phyloP scores from a whole-genome alignment of 352 stramenopile species.

The Globisporangium cystogenes region DNA sequence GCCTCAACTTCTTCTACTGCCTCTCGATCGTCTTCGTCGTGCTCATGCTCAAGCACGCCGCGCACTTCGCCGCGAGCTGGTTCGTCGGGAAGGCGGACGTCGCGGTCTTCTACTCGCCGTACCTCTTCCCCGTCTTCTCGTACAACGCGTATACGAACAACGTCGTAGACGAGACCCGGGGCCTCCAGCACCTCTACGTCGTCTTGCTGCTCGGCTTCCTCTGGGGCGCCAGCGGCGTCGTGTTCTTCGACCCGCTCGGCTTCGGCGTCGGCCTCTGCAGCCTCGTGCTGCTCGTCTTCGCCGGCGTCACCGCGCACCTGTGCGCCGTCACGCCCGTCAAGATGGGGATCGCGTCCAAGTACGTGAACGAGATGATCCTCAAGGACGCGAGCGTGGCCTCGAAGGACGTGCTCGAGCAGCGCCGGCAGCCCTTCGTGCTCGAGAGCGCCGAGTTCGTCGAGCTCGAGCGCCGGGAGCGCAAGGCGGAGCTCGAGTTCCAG shows the following conservation, averaged over 20 bases:
- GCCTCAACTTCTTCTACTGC: slow-evolving; percentile 77
- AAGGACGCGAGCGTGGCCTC: slow-evolving; percentile 76
- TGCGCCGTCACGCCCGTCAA: slow-evolving; percentile 82
- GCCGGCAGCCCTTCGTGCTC: slow-evolving; percentile 67
- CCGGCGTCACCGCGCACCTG: slow-evolving; percentile 68
- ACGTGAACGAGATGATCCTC: slow-evolving; percentile 86
- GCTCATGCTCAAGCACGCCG: slow-evolving; percentile 63
- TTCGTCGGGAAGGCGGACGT: slow-evolving; percentile 59
- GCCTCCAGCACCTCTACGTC: slow-evolving; percentile 63
- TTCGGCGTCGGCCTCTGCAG: slow-evolving; percentile 87
- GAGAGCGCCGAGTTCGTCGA: slow-evolving; percentile 76
- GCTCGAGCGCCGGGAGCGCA: slow-evolving; percentile 57
- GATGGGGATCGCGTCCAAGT: slow-evolving; percentile 86
- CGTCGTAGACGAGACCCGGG: slow-evolving; percentile 80
- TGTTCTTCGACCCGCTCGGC: slow-evolving; percentile 88
- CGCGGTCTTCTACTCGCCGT: slow-evolving; percentile 79
- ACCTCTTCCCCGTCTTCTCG: slow-evolving; percentile 88
- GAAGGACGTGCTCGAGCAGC: slow-evolving; percentile 55
- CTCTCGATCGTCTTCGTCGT: slow-evolving; percentile 84
- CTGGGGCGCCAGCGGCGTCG: slow-evolving; percentile 84
- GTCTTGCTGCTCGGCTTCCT: slow-evolving; percentile 66
- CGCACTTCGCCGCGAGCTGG: slow-evolving; percentile 59
- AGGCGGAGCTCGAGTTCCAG: slow-evolving; percentile 81
- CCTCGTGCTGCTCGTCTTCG: slow-evolving; percentile 72
- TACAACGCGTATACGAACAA: slow-evolving; percentile 91